Conservation (phyloP, 2,329 filamentous ascomycete species). For the Geosmithia putterillii region DNA sequence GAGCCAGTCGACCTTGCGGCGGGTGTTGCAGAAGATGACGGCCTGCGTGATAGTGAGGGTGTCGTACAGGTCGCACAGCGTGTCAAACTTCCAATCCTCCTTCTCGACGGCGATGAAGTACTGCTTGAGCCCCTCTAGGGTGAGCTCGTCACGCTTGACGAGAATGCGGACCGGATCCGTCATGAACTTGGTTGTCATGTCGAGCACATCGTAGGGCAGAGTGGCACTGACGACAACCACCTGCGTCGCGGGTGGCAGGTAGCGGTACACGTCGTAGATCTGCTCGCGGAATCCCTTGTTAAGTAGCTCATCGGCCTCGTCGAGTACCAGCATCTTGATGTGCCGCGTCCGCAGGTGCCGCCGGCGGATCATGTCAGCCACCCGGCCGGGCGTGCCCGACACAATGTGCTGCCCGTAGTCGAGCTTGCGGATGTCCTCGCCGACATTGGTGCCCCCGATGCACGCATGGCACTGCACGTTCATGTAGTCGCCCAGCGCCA, state of each 20-base stretch:
- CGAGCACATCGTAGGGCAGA: conserved; percentile 91
- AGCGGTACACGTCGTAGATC: conserved; percentile 98
- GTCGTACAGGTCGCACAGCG: conserved; percentile 95
- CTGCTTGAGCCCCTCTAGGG: conserved; percentile 92
- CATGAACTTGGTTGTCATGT: conserved; percentile 99
- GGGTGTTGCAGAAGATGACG: conserved; percentile 99
- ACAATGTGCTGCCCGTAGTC: conserved; percentile 98
- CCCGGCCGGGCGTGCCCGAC: conserved; percentile 91
- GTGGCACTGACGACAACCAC: conserved; percentile 98
- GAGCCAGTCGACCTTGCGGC: conserved; percentile 97
- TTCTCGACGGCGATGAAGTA: conserved; percentile 99
- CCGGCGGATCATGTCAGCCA: conserved; percentile 54
- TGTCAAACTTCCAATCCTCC: conserved; percentile 99
- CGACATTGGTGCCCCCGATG: conserved; percentile 95
- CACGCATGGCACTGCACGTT: conserved; percentile 98
- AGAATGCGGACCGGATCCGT: conserved; percentile 92
- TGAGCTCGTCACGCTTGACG: conserved; percentile 97
- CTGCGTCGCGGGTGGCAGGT: conserved; percentile 90
- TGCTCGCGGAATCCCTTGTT: conserved; percentile 96
- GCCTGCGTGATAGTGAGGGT: conserved; percentile 97
- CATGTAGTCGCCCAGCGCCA: conserved; percentile 99
- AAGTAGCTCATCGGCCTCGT: conserved; percentile 53
- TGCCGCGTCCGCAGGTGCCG: conserved; percentile 45
- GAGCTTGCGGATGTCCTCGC: conserved; percentile 94
- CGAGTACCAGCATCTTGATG: conserved; percentile 52